phyloP scores from a whole-genome alignment of 768 basidiomycete genomes.

The Hebeloma cylindrosporum region DNA sequence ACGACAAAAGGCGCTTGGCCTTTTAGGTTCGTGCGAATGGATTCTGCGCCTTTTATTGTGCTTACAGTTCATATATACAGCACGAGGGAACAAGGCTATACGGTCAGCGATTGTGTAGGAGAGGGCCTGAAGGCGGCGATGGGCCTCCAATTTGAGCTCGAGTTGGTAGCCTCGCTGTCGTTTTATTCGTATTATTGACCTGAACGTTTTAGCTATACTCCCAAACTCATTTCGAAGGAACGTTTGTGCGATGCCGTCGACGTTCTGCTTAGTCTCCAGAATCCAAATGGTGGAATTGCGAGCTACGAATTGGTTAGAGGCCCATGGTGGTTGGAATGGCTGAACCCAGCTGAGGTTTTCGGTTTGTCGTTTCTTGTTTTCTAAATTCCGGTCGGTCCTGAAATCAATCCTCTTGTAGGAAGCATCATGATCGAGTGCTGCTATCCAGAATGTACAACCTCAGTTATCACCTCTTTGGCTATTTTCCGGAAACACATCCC shows the following conservation, averaged over 20 bases:
- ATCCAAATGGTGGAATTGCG: slow-evolving; percentile 86
- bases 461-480: slow-evolving; percentile 85
- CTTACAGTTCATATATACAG: no score
- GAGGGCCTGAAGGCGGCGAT: slow-evolving; percentile 92
- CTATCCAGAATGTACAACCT: slow-evolving; percentile 98
- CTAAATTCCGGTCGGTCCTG: not conserved
- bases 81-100: slow-evolving; percentile 92
- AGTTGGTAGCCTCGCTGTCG: slow-evolving; percentile 46
- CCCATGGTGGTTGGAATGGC: slow-evolving; percentile 72
- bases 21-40: slow-evolving; percentile 59
- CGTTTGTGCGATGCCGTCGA: slow-evolving; percentile 88
- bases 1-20: slow-evolving; percentile 63
- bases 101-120: slow-evolving; percentile 93
- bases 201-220: slow-evolving; percentile 55
- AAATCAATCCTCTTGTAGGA: slow-evolving; percentile 45
- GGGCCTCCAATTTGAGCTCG: slow-evolving; percentile 79
- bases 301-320: slow-evolving; percentile 91
- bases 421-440: slow-evolving; percentile 95
- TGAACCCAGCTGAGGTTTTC: slow-evolving; percentile 97
- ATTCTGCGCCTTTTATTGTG: no score
- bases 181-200: not conserved
- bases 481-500: slow-evolving; percentile 85
- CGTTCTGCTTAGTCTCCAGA: slow-evolving; percentile 83
- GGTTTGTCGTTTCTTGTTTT: slow-evolving; percentile 45
- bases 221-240: slow-evolving; percentile 71